Conservation (phyloP, 1,139 yeast species). For the Blastobotrys arbuscula region DNA sequence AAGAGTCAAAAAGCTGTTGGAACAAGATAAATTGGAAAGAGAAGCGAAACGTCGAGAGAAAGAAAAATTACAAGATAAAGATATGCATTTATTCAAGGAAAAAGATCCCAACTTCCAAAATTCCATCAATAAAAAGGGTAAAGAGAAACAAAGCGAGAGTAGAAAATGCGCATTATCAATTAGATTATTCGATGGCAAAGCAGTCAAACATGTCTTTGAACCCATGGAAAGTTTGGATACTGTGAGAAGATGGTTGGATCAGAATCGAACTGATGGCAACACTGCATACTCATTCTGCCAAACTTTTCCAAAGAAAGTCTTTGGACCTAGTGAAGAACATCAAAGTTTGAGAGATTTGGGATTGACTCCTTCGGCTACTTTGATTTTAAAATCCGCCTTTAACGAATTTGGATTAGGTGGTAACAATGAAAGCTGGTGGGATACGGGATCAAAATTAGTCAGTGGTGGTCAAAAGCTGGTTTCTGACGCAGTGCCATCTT, state of each 20-base stretch:
- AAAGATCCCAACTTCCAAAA: no score
- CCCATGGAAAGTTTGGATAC: slow-evolving; percentile 42
- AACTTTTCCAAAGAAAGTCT: slow-evolving; percentile 41
- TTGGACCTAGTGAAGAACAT: slow-evolving; percentile 50
- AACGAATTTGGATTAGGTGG: slow-evolving; percentile 11
- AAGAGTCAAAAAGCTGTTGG: neutral
- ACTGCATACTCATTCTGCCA: slow-evolving; percentile 45
- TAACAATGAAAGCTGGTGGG: slow-evolving; percentile 26
- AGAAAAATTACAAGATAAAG: neutral
- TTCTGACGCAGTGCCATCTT: neutral
- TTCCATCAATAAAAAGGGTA: slow-evolving; percentile 6
- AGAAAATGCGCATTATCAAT: slow-evolving; percentile 43
- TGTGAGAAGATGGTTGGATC: slow-evolving; percentile 62
- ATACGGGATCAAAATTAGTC: neutral
- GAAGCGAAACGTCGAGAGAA: neutral
- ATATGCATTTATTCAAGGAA: neutral
- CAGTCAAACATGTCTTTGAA: slow-evolving; percentile 43
- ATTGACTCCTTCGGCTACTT: slow-evolving; percentile 60
- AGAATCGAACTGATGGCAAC: slow-evolving; percentile 44
- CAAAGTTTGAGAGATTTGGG: slow-evolving; percentile 44
- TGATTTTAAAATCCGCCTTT: slow-evolving; percentile 51
- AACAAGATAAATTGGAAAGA: neutral
- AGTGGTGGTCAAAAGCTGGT: neutral
- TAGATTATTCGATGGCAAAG: slow-evolving; percentile 51
- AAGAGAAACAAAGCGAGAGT: slow-evolving; percentile 10